Percentiles rank a stretch among this genome's conserved stretches.
Evolutionary conservation across 2,329 filamentous ascomycete genomes (phyloP).

Genomic region (Beauveria pseudobassiana): DNA sequence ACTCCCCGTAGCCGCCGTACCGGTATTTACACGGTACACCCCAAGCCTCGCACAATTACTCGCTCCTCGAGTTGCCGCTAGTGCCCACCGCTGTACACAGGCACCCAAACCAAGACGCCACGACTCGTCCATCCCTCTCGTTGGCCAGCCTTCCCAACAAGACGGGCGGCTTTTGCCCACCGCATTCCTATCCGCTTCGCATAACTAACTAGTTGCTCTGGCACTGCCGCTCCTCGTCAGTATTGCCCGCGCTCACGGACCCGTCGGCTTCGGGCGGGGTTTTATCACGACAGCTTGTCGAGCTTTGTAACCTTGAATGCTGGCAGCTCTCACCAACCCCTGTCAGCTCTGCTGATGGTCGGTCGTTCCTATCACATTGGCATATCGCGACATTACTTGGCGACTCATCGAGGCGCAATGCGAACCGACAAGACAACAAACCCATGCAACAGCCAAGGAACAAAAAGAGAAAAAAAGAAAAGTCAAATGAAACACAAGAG

Average conservation of each 20-base stretch:
- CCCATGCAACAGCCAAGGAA: neutral
- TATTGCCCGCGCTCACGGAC: neutral
- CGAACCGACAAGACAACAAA: neutral
- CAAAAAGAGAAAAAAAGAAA: neutral
- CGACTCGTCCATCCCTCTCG: neutral
- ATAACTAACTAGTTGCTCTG: no score
- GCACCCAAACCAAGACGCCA: constrained; percentile 3
- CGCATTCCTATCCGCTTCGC: neutral
- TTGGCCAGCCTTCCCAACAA: neutral
- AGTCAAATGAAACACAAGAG: neutral
- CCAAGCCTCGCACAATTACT: neutral
- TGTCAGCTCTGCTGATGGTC: neutral
- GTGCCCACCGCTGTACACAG: neutral
- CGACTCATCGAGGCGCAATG: neutral
- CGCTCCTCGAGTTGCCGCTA: neutral
- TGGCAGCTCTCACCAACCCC: no score
- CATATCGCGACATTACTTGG: neutral
- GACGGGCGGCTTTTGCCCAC: neutral
- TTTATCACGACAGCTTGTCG: neutral
- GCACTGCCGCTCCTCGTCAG: neutral
- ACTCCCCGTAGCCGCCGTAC: neutral
- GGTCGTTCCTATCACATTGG: neutral
- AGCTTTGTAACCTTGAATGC: no score
- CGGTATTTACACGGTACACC: neutral
- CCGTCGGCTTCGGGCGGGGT: neutral